Base-by-base conservation (phyloP, 2,329 filamentous ascomycete species). In the Sporothrix schenckii region DNA sequence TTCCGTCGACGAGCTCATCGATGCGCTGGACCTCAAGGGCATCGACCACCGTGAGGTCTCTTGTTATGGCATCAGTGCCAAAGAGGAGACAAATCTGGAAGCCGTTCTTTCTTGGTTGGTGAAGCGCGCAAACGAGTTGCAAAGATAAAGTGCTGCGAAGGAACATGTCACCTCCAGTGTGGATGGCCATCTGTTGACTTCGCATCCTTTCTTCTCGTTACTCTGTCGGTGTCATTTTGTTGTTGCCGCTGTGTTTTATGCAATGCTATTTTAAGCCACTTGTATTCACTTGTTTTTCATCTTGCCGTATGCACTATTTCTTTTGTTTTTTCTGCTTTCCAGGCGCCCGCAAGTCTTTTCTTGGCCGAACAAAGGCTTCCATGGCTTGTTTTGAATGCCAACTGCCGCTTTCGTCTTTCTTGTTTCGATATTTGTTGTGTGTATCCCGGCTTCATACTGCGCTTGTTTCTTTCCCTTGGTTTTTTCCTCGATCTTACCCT, bases 21-120 rank as follows among this genome's bases (percentile, higher is more conserved):
- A 97, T 72, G 90, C 90, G 73, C 87, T 99, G 81, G 90, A 97
- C 76, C 86, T 99, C 71, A 97, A 95, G 80, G 89, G 88, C 75
- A 93, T 99, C 79, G 91, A 90, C 72, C 91, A 93, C 77, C 92
- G 95, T 69, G 95, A 99, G 81, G 94, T 99, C 76, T 97, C 93
- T 82, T 98, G 95, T 83, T 99, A 99, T 81, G 94, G 94, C 73
- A 97, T 99, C 82, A 97, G 94, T 80, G 95, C 94, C 72, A 98
- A 98, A 81, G 94, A 98, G 80, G 95, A 99, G 83, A 99, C 94
- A 71, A 99, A 99, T 82, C 88, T 99, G 74, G 94, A 99, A 78
- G 95, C 94, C 7, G 95, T 99, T 68, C 85, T 99, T 76, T 92
- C 97, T 79, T 99, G 95, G 92, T 85, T 99, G 79, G 94, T 99